Conservation (phyloP, 768 basidiomycete species). For the Pisolithus sp. region DNA sequence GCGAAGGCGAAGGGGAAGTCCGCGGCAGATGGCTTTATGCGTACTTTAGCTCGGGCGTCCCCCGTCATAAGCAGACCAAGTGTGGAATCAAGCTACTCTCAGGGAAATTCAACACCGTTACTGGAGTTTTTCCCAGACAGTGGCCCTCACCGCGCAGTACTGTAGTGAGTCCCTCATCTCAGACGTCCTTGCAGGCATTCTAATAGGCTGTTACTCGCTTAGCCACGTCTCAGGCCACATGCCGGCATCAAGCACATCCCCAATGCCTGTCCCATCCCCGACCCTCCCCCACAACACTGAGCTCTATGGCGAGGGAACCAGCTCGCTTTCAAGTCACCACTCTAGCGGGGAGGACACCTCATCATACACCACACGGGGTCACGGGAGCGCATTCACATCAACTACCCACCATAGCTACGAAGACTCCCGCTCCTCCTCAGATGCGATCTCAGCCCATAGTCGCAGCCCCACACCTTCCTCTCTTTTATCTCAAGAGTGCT, state of each 20-base stretch:
- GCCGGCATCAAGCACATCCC: slow-evolving; percentile 37
- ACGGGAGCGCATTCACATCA: slow-evolving; percentile 4
- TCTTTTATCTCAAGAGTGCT: slow-evolving; percentile 31
- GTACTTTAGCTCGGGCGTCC: slow-evolving; percentile 39
- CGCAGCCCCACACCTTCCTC: slow-evolving; percentile 14
- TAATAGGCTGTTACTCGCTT: slow-evolving; percentile 37
- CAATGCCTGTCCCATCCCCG: slow-evolving; percentile 11
- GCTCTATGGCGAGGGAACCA: slow-evolving; percentile 25
- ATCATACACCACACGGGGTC: slow-evolving; percentile 6
- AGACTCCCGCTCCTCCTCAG: slow-evolving; percentile 3
- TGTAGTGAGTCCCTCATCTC: slow-evolving; percentile 41
- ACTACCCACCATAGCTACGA: slow-evolving; percentile 1
- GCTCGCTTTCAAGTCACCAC: slow-evolving; percentile 5
- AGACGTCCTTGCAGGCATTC: slow-evolving; percentile 1
- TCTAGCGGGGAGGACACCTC: slow-evolving; percentile 6
- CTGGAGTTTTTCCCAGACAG: slow-evolving; percentile 52
- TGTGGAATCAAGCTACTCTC: slow-evolving; percentile 54
- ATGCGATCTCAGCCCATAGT: slow-evolving; percentile 9
- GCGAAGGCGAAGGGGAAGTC: slow-evolving; percentile 25
- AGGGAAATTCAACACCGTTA: slow-evolving; percentile 45
- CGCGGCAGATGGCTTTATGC: slow-evolving; percentile 35
- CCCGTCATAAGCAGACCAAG: slow-evolving; percentile 51
- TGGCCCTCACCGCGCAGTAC: slow-evolving; percentile 46
- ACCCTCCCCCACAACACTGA: slow-evolving; percentile 38
- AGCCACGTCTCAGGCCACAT: slow-evolving; percentile 54